Percentiles rank a stretch among this genome's conserved stretches.
Evolutionary conservation across 768 basidiomycete genomes (phyloP).

Genomic region (Termitomyces sp.): DNA sequence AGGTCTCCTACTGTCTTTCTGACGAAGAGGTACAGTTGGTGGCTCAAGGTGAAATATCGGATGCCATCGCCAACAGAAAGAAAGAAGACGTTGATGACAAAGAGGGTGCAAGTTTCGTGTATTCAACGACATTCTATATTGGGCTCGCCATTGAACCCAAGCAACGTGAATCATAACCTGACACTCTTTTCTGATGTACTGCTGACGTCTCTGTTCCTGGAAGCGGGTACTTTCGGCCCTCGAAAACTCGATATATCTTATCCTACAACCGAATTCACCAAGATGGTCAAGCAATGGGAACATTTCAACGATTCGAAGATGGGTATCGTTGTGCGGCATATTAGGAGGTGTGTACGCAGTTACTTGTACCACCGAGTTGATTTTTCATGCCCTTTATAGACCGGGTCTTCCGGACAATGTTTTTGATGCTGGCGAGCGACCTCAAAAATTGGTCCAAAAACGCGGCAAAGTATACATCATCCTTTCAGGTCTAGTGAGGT

Average conservation of each 20-base stretch:
- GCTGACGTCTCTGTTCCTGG: constrained; percentile 8
- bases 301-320: constrained; percentile 87
- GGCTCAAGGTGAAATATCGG: constrained; percentile 82
- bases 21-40: constrained; percentile 87
- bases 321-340: constrained; percentile 92
- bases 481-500: background rate
- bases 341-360: constrained; percentile 65
- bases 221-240: constrained; percentile 74
- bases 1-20: constrained; percentile 74
- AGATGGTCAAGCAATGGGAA: constrained; percentile 94
- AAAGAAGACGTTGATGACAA: constrained; percentile 75
- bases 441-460: constrained; percentile 64
- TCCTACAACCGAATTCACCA: constrained; percentile 92
- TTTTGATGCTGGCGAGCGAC: constrained; percentile 77
- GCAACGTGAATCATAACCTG: constrained; percentile 54
- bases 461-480: constrained; percentile 55
- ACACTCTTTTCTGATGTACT: constrained; percentile 7
- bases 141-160: constrained; percentile 90
- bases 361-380: background rate
- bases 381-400: constrained; percentile 30
- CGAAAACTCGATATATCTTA: constrained; percentile 93
- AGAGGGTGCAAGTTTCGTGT: constrained; percentile 72
- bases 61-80: constrained; percentile 64
- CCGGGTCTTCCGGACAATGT: constrained; percentile 76
- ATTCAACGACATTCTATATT: constrained; percentile 98